These are phyloP conservation scores for Anaeramoeba flamelloides DNA, from an alignment of 78 protist genomes.

Conservation along the genomic window DNA sequence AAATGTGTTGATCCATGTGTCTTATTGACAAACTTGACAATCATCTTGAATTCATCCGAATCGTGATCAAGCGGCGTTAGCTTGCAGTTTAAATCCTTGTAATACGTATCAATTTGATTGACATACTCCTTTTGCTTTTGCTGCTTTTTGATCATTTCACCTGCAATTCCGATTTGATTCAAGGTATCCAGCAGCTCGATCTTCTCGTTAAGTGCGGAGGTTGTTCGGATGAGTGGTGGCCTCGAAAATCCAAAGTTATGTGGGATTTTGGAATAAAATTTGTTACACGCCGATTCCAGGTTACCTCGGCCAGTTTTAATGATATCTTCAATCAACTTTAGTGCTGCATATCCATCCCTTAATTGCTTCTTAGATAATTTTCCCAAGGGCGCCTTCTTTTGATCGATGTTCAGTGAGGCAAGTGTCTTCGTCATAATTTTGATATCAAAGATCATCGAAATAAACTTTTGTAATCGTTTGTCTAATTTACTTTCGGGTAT, in stretches of 20 bases:
- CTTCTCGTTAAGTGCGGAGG: constrained; percentile 14
- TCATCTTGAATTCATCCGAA: background rate
- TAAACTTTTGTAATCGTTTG: background rate
- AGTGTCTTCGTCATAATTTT: background rate
- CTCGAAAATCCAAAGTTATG: too few species aligned
- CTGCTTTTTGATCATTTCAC: background rate
- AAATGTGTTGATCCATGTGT: constrained; percentile 20
- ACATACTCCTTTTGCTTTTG: background rate
- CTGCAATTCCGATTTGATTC: constrained; percentile 19
- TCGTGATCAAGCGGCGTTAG: background rate
- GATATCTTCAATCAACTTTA: too few species aligned
- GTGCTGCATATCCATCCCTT: too few species aligned
- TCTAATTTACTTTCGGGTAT: too few species aligned
- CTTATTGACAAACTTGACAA: too few species aligned
- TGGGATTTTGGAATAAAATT: too few species aligned
- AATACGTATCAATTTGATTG: background rate
- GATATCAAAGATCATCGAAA: constrained; percentile 4
- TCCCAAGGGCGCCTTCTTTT: constrained; percentile 14
- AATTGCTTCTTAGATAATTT: too few species aligned
- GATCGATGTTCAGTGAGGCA: constrained; percentile 6
- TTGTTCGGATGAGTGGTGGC: too few species aligned
- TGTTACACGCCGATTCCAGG: too few species aligned
- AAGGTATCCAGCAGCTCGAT: too few species aligned
- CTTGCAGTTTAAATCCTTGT: background rate
- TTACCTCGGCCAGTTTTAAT: too few species aligned